phyloP scores from a whole-genome alignment of 208 protist genomes.

The Leishmania aethiopica region DNA sequence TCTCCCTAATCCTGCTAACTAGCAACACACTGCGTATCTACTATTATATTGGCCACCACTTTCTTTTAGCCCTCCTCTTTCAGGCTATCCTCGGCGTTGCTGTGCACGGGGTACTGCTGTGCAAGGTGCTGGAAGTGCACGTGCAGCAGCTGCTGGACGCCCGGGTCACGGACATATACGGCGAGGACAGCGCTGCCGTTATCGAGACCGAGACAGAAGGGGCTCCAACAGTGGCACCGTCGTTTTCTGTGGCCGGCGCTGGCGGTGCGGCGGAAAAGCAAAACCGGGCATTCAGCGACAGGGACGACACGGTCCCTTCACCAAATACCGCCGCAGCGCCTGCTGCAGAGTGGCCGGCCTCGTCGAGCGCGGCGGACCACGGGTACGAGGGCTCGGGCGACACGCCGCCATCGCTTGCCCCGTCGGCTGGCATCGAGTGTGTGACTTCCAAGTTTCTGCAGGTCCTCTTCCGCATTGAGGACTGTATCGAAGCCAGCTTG shows the following conservation, averaged over 20 bases:
- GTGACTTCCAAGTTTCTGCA: background rate
- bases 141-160: constrained; percentile 12
- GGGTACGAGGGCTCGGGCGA: background rate
- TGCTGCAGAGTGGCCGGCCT: background rate
- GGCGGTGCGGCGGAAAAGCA: constrained; percentile 3
- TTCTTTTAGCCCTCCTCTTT: constrained; percentile 61
- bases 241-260: background rate
- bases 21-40: constrained; percentile 84
- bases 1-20: constrained; percentile 73
- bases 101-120: constrained; percentile 56
- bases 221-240: background rate
- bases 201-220: background rate
- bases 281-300: background rate
- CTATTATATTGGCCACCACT: constrained; percentile 71
- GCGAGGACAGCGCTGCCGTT: background rate
- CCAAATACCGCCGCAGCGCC: background rate
- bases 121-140: constrained; percentile 53
- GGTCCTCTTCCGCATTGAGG: constrained; percentile 36
- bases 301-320: background rate
- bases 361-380: background rate
- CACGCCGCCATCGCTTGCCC: background rate
- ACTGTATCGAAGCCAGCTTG: constrained; percentile 36
- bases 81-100: constrained; percentile 60
- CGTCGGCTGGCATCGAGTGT: background rate
- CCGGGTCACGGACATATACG: constrained; percentile 11